Evolutionary conservation across 805 yeast genomes (phyloP).

Genomic region (Saccharomycopsis guyanensis): DNA sequence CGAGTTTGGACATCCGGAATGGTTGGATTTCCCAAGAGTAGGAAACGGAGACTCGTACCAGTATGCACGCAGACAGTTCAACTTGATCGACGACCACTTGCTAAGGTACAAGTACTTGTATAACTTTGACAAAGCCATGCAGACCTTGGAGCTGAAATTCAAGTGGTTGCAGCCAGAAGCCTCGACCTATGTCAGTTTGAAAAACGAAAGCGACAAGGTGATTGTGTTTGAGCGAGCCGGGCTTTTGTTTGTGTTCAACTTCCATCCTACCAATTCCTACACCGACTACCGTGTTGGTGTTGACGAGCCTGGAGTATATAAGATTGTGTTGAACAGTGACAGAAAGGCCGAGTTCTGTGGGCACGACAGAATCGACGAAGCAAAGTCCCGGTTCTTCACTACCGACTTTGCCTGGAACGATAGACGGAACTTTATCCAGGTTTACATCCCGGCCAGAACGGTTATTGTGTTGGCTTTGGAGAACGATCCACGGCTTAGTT

Average conservation of each 20-base stretch:
- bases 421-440: conserved; percentile 67
- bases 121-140: conserved; percentile 82
- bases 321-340: conserved; percentile 71
- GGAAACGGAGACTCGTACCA: conserved; percentile 86
- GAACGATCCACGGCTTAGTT: conserved; percentile 16
- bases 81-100: conserved; percentile 69
- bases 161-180: conserved; percentile 64
- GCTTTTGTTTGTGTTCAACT: conserved; percentile 77
- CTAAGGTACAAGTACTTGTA: conserved; percentile 73
- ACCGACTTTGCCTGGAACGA: conserved; percentile 74
- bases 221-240: conserved; percentile 85
- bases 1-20: conserved; percentile 98
- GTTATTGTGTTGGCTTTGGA: conserved; percentile 51
- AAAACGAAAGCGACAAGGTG: conserved; percentile 84
- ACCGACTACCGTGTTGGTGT: conserved; percentile 90
- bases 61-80: conserved; percentile 93
- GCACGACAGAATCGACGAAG: conserved; percentile 60
- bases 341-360: conserved; percentile 63
- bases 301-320: conserved; percentile 68
- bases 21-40: conserved; percentile 93
- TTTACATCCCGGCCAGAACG: conserved; percentile 72
- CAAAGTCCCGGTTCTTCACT: conserved; percentile 51
- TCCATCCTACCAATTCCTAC: conserved; percentile 78
- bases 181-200: conserved; percentile 78
- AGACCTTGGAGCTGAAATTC: conserved; percentile 58